These are phyloP conservation scores for Fonsecaea nubica DNA, from an alignment of 2,329 filamentous ascomycete species.

Conservation along the genomic window DNA sequence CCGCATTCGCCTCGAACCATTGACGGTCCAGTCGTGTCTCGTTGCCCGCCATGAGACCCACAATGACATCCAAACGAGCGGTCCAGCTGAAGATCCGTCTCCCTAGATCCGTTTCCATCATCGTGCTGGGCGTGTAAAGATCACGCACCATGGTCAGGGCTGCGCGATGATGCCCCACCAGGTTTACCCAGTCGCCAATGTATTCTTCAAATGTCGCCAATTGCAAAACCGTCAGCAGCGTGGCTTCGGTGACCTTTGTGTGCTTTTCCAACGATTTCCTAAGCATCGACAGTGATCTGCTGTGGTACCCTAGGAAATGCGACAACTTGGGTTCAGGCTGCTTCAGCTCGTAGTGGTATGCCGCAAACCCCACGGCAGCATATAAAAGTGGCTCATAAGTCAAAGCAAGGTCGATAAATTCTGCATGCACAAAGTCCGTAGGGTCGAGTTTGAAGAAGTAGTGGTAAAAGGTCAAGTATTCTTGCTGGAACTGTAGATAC, in stretches of 20 bases:
- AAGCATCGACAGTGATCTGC: conserved; percentile 80
- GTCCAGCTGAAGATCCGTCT: conserved; percentile 88
- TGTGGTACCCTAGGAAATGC: conserved; percentile 87
- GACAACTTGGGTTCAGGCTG: conserved; percentile 75
- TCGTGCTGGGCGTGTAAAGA: conserved; percentile 77
- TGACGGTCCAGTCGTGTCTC: conserved; percentile 74
- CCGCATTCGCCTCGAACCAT: conserved; percentile 74
- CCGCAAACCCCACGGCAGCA: conserved; percentile 84
- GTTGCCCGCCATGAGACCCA: conserved; percentile 80
- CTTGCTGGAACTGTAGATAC: conserved; percentile 78
- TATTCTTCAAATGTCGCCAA: conserved; percentile 96
- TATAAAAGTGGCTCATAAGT: conserved; percentile 83
- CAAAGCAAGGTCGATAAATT: conserved; percentile 74
- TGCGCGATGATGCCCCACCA: conserved; percentile 90
- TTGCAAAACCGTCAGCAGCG: conserved; percentile 85
- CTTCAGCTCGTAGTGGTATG: conserved; percentile 80
- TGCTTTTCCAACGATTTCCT: conserved; percentile 73
- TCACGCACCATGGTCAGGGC: conserved; percentile 80
- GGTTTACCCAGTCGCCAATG: conserved; percentile 91
- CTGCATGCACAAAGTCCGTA: conserved; percentile 74
- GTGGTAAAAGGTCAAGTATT: conserved; percentile 80
- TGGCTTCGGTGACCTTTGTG: conserved; percentile 74
- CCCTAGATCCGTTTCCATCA: conserved; percentile 72
- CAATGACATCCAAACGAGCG: conserved; percentile 82
- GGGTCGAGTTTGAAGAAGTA: conserved; percentile 78